These are phyloP conservation scores for Phoma sp. DNA, from an alignment of 2,329 filamentous ascomycete species.

Conservation along the genomic window DNA sequence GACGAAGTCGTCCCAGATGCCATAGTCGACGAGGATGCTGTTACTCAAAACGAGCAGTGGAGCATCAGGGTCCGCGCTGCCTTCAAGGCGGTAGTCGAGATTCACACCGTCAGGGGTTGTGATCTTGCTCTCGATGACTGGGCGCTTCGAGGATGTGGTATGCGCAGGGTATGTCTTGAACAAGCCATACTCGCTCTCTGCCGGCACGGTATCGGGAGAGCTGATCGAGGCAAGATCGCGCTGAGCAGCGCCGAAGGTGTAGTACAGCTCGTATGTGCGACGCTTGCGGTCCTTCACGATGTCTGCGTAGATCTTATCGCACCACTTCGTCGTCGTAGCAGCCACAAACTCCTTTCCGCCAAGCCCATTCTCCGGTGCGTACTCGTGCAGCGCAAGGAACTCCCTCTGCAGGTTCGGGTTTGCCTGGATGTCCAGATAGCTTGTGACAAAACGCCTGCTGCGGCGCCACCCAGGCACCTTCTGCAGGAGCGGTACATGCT, in stretches of 20 bases:
- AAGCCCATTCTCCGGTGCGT: constrained; percentile 68
- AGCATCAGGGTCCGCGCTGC: constrained; percentile 68
- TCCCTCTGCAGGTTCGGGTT: constrained; percentile 52
- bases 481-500: constrained; percentile 73
- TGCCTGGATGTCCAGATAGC: constrained; percentile 57
- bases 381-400: constrained; percentile 74
- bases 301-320: constrained; percentile 63
- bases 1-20: constrained; percentile 82
- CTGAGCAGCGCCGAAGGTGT: constrained; percentile 77
- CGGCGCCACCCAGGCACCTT: constrained; percentile 81
- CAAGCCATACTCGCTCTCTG: constrained; percentile 57
- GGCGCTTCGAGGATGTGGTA: constrained; percentile 34
- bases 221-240: constrained; percentile 69
- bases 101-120: constrained; percentile 70
- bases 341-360: constrained; percentile 68
- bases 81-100: constrained; percentile 78
- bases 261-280: constrained; percentile 73
- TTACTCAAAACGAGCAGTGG: constrained; percentile 79
- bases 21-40: constrained; percentile 76
- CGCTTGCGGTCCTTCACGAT: constrained; percentile 64
- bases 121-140: constrained; percentile 70
- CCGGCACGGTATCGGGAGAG: constrained; percentile 55
- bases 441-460: constrained; percentile 72
- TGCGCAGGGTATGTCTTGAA: constrained; percentile 61
- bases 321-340: constrained; percentile 67